A percentile compares a stretch with the other conserved stretches of the same genome.
phyloP scores from a whole-genome alignment of 2,329 filamentous ascomycete species.

The Fragosphaeria purpurea region DNA sequence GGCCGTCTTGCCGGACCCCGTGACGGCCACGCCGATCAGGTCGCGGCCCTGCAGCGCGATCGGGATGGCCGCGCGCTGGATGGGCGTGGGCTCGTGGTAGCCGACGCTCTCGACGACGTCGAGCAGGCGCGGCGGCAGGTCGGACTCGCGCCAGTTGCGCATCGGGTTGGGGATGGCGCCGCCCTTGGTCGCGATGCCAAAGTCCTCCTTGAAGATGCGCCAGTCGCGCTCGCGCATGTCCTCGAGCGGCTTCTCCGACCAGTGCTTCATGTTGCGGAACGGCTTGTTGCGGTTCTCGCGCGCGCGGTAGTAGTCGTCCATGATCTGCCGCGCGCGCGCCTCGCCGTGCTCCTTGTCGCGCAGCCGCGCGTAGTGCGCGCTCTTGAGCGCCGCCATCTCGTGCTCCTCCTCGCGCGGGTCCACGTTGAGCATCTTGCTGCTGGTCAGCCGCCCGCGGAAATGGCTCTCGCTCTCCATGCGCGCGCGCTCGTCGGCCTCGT shows the following conservation, averaged over 20 bases:
- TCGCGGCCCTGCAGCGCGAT: constrained; percentile 88
- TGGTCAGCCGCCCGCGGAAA: constrained; percentile 7
- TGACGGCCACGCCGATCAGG: constrained; percentile 95
- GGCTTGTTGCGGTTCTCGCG: constrained; percentile 64
- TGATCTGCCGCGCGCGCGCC: constrained; percentile 64
- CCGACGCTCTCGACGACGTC: constrained; percentile 76
- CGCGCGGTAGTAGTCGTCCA: constrained; percentile 74
- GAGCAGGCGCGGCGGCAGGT: constrained; percentile 64
- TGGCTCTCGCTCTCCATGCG: constrained; percentile 65
- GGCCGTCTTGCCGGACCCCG: constrained; percentile 96
- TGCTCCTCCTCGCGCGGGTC: constrained; percentile 9
- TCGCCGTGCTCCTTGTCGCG: constrained; percentile 67
- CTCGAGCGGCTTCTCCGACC: constrained; percentile 84
- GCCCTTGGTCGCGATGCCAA: constrained; percentile 91
- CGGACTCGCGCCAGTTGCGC: constrained; percentile 85
- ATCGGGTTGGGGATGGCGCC: constrained; percentile 90
- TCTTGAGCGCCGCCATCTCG: constrained; percentile 12
- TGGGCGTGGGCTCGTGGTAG: constrained; percentile 82
- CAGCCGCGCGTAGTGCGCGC: constrained; percentile 31
- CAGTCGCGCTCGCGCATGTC: constrained; percentile 97
- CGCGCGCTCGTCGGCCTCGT: constrained; percentile 11
- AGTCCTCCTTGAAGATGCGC: constrained; percentile 99
- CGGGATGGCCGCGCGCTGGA: constrained; percentile 90
- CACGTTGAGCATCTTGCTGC: constrained; percentile 10
- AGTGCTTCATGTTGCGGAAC: constrained; percentile 72